Evolutionary conservation across 1,284 basidiomycete genomes (phyloP).

Genomic region (Moesziomyces globuligerus): DNA sequence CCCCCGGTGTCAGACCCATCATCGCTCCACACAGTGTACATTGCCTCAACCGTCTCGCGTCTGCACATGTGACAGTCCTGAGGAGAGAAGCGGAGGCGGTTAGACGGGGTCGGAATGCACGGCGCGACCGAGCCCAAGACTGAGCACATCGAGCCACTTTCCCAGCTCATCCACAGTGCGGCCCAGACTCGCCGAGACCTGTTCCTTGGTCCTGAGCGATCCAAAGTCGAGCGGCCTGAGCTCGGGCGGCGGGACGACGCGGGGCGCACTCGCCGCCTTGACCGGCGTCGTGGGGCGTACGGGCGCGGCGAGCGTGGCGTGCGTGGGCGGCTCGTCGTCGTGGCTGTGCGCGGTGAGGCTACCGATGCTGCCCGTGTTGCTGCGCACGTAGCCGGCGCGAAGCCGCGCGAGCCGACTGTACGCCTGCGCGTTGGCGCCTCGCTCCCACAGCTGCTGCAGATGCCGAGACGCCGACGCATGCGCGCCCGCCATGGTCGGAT

Average conservation of each 20-base stretch:
- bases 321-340: no score
- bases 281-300: no score
- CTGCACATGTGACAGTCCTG: no score
- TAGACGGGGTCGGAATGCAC: slow-evolving; percentile 20
- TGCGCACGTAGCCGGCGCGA: slow-evolving; percentile 24
- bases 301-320: no score
- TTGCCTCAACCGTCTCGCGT: no score
- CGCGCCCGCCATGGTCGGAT: slow-evolving; percentile 32
- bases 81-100: no score
- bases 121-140: slow-evolving; percentile 69
- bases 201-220: slow-evolving; percentile 74
- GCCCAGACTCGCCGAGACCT: slow-evolving; percentile 78
- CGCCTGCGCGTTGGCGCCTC: slow-evolving; percentile 20
- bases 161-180: slow-evolving; percentile 81
- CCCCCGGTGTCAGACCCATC: no score
- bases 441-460: slow-evolving; percentile 34
- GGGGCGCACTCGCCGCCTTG: neutral
- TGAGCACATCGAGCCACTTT: slow-evolving; percentile 81
- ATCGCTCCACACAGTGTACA: no score
- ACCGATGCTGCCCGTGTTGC: no score
- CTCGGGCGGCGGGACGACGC: slow-evolving; percentile 65
- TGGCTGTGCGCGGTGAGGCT: no score
- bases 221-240: slow-evolving; percentile 78
- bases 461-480: slow-evolving; percentile 12
- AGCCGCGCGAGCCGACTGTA: slow-evolving; percentile 23